Percentiles rank a stretch among this genome's conserved stretches.
These are phyloP conservation scores for Penicillium malachiteum DNA, from an alignment of 495 filamentous ascomycete species.

Conservation along the genomic window DNA sequence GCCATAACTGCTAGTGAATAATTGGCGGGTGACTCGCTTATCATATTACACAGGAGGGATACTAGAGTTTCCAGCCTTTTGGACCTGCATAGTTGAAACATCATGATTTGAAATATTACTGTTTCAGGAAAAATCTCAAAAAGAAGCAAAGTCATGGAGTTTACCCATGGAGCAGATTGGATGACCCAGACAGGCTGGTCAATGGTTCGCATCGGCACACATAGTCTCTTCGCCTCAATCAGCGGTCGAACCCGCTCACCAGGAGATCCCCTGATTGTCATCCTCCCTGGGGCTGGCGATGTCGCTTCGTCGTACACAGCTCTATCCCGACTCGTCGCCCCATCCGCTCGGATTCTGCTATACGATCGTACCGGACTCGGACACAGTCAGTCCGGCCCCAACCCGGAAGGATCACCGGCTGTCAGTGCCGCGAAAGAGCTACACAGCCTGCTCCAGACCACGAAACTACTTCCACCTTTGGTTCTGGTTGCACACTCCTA, in stretches of 20 bases:
- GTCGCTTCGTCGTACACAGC: slow-evolving; percentile 43
- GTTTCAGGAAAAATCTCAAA: not conserved
- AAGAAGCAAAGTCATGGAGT: slow-evolving; percentile 1
- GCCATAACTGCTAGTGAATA: not conserved
- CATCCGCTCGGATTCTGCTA: slow-evolving; percentile 32
- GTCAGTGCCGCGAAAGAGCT: slow-evolving; percentile 33
- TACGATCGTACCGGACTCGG: slow-evolving; percentile 47
- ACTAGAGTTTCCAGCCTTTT: not conserved
- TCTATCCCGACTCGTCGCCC: slow-evolving; percentile 30
- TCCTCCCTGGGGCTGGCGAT: slow-evolving; percentile 47
- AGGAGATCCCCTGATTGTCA: slow-evolving; percentile 37
- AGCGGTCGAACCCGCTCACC: slow-evolving; percentile 21
- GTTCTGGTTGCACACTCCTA: slow-evolving; percentile 53
- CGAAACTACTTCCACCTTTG: slow-evolving; percentile 29
- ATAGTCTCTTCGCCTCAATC: slow-evolving; percentile 33
- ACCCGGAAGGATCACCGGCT: slow-evolving; percentile 9
- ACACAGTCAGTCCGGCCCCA: slow-evolving; percentile 28
- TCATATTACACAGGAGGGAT: not conserved
- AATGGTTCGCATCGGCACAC: slow-evolving; percentile 33
- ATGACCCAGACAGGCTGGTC: slow-evolving; percentile 5
- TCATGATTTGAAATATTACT: not conserved
- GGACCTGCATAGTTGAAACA: not conserved
- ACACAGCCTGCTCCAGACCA: slow-evolving; percentile 25
- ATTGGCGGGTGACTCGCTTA: not conserved
- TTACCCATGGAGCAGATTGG: slow-evolving; percentile 1